phyloP scores from a whole-genome alignment of 2,329 filamentous ascomycete genomes.

The Dothidotthia symphoricarpi region DNA sequence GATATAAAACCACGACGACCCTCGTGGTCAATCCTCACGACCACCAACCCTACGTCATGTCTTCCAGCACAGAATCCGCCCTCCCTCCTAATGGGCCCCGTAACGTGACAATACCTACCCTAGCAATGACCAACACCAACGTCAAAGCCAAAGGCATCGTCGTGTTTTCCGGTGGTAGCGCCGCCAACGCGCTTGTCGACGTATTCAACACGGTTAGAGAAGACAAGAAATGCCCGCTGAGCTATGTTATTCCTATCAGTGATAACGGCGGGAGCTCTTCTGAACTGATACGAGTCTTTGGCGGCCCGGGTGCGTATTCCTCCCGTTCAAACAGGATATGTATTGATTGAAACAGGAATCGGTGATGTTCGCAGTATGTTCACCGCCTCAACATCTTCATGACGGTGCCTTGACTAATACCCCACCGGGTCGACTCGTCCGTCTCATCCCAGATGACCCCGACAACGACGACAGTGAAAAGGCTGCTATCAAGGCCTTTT shows the following conservation, averaged over 20 bases:
- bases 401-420: neutral
- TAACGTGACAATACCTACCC: constrained; percentile 13
- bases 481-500: constrained; percentile 73
- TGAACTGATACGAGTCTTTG: constrained; percentile 90
- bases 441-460: constrained; percentile 71
- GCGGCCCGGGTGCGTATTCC: constrained; percentile 70
- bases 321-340: neutral
- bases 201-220: constrained; percentile 67
- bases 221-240: constrained; percentile 66
- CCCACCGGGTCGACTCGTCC: constrained; percentile 74
- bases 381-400: neutral
- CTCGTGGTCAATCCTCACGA: constrained; percentile 12
- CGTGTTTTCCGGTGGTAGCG: constrained; percentile 88
- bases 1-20: constrained; percentile 14
- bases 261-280: constrained; percentile 95
- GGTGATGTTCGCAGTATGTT: constrained; percentile 71
- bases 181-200: constrained; percentile 91
- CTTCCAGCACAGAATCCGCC: constrained; percentile 13
- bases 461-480: constrained; percentile 55
- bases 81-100: constrained; percentile 12
- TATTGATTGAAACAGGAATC: constrained; percentile 47
- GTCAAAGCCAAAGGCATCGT: constrained; percentile 60
- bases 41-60: constrained; percentile 6
- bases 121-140: constrained; percentile 23
- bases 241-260: constrained; percentile 90